phyloP scores from a whole-genome alignment of 805 yeast genomes.

The Nakazawaea sp. region DNA sequence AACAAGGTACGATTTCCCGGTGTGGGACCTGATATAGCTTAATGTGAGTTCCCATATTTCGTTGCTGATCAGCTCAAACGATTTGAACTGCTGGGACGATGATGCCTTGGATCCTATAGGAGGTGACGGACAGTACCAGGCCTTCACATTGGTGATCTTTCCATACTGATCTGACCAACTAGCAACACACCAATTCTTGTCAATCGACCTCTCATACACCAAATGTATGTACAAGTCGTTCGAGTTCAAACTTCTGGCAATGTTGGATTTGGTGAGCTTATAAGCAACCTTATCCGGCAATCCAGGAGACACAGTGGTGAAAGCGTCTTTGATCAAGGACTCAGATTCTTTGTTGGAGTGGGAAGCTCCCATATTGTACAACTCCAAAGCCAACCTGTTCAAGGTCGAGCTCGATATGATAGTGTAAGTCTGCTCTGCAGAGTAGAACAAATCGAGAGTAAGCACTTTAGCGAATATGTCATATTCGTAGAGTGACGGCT shows the following conservation, averaged over 20 bases:
- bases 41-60: conserved; percentile 61
- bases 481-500: not conserved
- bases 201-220: conserved; percentile 77
- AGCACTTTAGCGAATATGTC: conserved; percentile 29
- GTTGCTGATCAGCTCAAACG: conserved; percentile 52
- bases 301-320: conserved; percentile 32
- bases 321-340: conserved; percentile 21
- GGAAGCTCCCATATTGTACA: conserved; percentile 53
- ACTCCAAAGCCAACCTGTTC: conserved; percentile 39
- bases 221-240: conserved; percentile 79
- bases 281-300: conserved; percentile 37
- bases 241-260: conserved; percentile 32
- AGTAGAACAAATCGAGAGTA: conserved; percentile 31
- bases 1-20: conserved; percentile 56
- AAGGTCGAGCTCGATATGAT: conserved; percentile 27
- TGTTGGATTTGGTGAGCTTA: conserved; percentile 30
- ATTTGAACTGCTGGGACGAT: conserved; percentile 13
- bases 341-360: not conserved
- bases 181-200: conserved; percentile 78
- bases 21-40: conserved; percentile 31
- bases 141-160: conserved; percentile 46
- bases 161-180: conserved; percentile 91
- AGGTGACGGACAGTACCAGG: conserved; percentile 44
- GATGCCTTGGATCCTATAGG: conserved; percentile 3
- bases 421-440: conserved; percentile 25